Conservation (phyloP, 192 early-diverging fungal genomes). For the Backusella morwellensis region DNA sequence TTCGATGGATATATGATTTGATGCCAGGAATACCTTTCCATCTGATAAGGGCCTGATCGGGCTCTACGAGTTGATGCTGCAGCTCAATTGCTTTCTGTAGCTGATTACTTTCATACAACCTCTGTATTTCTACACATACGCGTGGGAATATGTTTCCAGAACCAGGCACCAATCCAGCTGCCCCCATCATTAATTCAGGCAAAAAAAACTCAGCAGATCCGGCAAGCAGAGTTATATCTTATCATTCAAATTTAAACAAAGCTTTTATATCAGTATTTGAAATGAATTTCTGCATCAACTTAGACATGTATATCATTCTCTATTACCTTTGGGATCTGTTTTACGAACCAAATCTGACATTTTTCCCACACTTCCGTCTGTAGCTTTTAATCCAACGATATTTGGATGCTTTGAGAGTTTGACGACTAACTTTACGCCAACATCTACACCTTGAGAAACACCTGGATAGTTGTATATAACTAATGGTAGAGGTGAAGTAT, state of each 20-base stretch:
- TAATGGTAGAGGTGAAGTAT: conserved; percentile 34
- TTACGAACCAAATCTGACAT: conserved; percentile 29
- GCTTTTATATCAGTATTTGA: background rate
- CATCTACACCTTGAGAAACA: conserved; percentile 36
- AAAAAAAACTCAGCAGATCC: conserved; percentile 38
- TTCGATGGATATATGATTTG: conserved; percentile 26
- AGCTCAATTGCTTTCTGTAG: conserved; percentile 24
- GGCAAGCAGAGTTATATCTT: conserved; percentile 38
- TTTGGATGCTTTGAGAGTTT: conserved; percentile 27
- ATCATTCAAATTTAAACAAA: background rate
- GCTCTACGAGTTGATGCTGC: conserved; percentile 28
- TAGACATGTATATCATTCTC: background rate
- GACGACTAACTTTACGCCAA: conserved; percentile 10
- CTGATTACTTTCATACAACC: conserved; percentile 24
- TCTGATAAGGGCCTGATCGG: conserved; percentile 29
- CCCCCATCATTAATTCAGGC: conserved; percentile 33
- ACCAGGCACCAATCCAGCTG: conserved; percentile 30
- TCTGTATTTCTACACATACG: conserved; percentile 25
- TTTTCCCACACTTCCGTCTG: conserved; percentile 40
- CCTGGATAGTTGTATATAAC: conserved; percentile 42
- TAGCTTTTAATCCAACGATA: conserved; percentile 36
- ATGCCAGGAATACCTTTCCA: conserved; percentile 36
- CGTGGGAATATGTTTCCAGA: conserved; percentile 27
- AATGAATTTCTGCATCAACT: background rate
- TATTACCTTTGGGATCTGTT: conserved; percentile 19